Evolutionary conservation across 1,139 yeast species (phyloP), one percentile per base, ranked within the genome.

Genomic region (Suhomyces atakaporum): DNA sequence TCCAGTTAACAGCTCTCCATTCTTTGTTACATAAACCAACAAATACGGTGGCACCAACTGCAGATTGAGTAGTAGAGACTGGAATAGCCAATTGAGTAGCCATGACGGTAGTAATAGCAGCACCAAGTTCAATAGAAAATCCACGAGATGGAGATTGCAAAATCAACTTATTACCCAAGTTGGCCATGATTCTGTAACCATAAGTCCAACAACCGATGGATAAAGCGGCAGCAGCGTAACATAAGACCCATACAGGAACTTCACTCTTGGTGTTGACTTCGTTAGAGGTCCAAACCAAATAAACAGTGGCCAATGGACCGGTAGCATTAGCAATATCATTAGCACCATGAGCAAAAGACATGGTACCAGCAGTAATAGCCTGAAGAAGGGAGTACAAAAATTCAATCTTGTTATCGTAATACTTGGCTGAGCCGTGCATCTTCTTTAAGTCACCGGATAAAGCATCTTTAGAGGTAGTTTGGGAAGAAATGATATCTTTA

Each of bases 281-380:
- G 54, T 80, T 79, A 31, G 78, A 60, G 11, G 60, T 61, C 88
- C 89, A 84, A 15, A 80, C 69, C 35, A 72, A 60, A 56, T 80
- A 84, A 22, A 83, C 75, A 16, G 89, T 74, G 25, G 89, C 66
- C 51, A 82, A 69, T 22, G 92, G 92, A 48, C 88, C 92, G 24
- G 86, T 77, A 27, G 92, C 90, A 52, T 84, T 84, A 35, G 90
- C 75, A 47, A 84, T 81, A 63, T 84, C 94, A 56, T 84, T 84
- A 29, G 92, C 82, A 44, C 94, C 88, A 54, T 84, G 94, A 12
- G 90, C 87, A 60, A 84, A 82, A 4, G 90, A 82, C 82, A 83
- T 83, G 43, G 89, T 83, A 52, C 82, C 75, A 15, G 94, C 90
- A 36, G 90, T 83, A 44, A 84, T 63, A 35, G 79, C 83, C 62